These are phyloP conservation scores for Jacaranda mimosifolia DNA, from an alignment of 257 asterid species.

Conservation along the genomic window DNA sequence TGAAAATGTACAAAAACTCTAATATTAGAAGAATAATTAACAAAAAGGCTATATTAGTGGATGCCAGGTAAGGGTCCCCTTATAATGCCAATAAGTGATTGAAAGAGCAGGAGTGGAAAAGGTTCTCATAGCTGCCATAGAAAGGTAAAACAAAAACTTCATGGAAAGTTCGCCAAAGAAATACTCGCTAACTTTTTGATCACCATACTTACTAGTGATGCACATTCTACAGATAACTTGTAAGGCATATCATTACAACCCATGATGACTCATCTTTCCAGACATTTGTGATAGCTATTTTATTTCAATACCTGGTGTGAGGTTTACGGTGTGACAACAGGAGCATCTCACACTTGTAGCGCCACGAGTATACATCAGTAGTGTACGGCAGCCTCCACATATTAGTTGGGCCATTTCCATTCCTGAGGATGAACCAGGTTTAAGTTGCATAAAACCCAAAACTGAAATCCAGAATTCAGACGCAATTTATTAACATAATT, in stretches of 20 bases:
- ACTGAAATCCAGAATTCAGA: slow-evolving; percentile 20
- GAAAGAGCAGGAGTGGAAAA: neutral
- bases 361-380: slow-evolving; percentile 83
- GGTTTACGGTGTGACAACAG: slow-evolving; percentile 91
- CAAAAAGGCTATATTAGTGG: neutral
- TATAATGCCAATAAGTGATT: neutral
- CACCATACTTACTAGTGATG: neutral
- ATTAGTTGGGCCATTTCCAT: slow-evolving; percentile 92
- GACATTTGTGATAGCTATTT: neutral
- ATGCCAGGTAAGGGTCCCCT: slow-evolving; percentile 25
- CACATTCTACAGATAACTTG: neutral
- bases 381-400: slow-evolving; percentile 93
- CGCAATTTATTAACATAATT: slow-evolving; percentile 1
- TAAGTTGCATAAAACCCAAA: slow-evolving; percentile 32
- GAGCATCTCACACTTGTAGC: slow-evolving; percentile 95
- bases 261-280: neutral
- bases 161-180: neutral
- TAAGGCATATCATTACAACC: neutral
- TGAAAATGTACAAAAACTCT: too few species aligned
- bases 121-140: neutral
- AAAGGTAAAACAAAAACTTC: neutral
- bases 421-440: slow-evolving; percentile 50
- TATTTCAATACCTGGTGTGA: slow-evolving; percentile 74
- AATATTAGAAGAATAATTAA: neutral
- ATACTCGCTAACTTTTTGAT: neutral